A percentile compares a stretch with the other conserved stretches of the same genome.
These are phyloP conservation scores for Talaromyces atroroseus DNA, from an alignment of 2,329 filamentous ascomycete genomes.

Conservation along the genomic window DNA sequence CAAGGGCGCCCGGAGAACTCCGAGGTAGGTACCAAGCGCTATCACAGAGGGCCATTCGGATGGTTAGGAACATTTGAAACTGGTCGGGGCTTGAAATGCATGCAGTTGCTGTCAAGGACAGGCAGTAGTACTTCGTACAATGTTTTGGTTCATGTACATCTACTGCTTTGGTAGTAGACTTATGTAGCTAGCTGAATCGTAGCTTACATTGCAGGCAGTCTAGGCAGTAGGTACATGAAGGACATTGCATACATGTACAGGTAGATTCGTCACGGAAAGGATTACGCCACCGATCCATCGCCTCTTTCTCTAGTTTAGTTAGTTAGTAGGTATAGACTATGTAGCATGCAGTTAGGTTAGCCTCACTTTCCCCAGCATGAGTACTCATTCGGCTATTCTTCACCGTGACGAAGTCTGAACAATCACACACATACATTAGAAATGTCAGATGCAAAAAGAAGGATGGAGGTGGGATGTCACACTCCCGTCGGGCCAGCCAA, in stretches of 20 bases:
- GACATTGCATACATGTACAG: background rate
- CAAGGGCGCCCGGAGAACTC: background rate
- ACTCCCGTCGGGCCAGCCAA: background rate
- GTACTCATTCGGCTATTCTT: background rate
- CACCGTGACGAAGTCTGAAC: background rate
- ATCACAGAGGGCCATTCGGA: background rate
- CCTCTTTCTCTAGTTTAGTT: too few species aligned
- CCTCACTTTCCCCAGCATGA: background rate
- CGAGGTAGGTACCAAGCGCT: too few species aligned
- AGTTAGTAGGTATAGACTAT: background rate
- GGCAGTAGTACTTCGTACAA: too few species aligned
- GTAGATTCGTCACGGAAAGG: slow-evolving; percentile 10
- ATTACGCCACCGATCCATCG: slow-evolving; percentile 8
- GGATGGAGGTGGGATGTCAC: background rate
- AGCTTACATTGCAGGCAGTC: background rate
- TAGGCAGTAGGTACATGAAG: background rate
- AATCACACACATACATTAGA: too few species aligned
- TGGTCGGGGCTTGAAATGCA: background rate
- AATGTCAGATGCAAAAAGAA: too few species aligned
- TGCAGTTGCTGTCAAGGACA: background rate
- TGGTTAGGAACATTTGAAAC: background rate
- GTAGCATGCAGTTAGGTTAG: background rate
- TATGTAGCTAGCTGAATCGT: background rate
- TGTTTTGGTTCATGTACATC: background rate
- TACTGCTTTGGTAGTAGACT: background rate